Base-by-base conservation (phyloP, 495 filamentous ascomycete genomes). In the Margaritispora aquatica region DNA sequence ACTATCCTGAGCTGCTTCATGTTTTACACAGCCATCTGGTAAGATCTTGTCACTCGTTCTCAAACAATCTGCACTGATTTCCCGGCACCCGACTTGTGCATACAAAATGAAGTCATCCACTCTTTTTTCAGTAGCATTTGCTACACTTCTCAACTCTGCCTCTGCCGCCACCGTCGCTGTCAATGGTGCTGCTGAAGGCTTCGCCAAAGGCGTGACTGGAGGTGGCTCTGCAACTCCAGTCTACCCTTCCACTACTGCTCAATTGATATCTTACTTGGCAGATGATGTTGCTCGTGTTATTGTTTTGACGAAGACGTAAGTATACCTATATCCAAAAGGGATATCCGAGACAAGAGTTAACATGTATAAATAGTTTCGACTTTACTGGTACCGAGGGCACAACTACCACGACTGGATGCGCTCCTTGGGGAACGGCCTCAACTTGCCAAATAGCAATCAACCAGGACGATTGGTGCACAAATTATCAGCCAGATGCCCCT, bases 391-490 rank as follows among this genome's bases (percentile, higher is more conserved):
- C 58, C 48, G 67, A 76, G 58, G 75, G 73, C 49, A 72, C 69
- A 9, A 70, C 68, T 44, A 72, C 68, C 46, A 69, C 70, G 34
- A 75, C 70, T 51, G 79, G 77, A 54, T 54, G 74, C 38, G 27
- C 79, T 71, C 63, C 81, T 55, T 24, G 24, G 24, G 20, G 47
- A 24, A 23, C 47, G 2, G 64, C 55, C 44, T 48, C 56, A 17
- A 67, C 63, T 47, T 65, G 68, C 7, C 68, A 70, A 50, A 53
- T 76, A 46, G 81, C 81, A 41, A 83, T 84, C 62, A 78, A 74
- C 60, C 61, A 62, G n/a, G 62, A 62, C 2, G 57, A 31, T 27
- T 58, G 55, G 55, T 44, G 38, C 38, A 44, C 38, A n/a, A 44
- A 44, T 17, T 44, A 44, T n/a, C 10, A 44, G 17, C 38, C 38